Percentiles rank a stretch among this genome's conserved stretches.
These are phyloP conservation scores for Lodderomyces pseudojiufengensis DNA, from an alignment of 1,139 yeast species.

Conservation along the genomic window DNA sequence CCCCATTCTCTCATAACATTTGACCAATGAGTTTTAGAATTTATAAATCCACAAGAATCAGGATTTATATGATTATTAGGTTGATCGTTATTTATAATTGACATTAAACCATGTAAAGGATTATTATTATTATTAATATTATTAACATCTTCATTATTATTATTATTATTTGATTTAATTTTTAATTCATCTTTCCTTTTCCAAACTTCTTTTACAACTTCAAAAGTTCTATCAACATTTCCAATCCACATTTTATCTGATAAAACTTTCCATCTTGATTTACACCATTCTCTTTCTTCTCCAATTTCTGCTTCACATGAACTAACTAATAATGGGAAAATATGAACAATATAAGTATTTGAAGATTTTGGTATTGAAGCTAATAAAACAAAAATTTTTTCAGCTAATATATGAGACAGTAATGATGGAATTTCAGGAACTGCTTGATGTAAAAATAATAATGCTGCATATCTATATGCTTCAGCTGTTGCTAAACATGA, in stretches of 20 bases:
- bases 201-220: slow-evolving; percentile 73
- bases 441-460: slow-evolving; percentile 61
- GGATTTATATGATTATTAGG: slow-evolving; percentile 19
- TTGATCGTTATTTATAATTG: slow-evolving; percentile 31
- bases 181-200: slow-evolving; percentile 47
- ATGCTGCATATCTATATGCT: slow-evolving; percentile 57
- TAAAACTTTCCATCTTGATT: slow-evolving; percentile 54
- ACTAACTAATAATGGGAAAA: slow-evolving; percentile 59
- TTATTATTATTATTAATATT: slow-evolving; percentile 17
- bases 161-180: slow-evolving; percentile 18
- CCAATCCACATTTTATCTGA: slow-evolving; percentile 59
- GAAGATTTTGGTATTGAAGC: slow-evolving; percentile 64
- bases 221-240: slow-evolving; percentile 60
- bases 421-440: slow-evolving; percentile 64
- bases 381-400: slow-evolving; percentile 53
- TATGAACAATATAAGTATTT: slow-evolving; percentile 53
- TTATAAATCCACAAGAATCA: slow-evolving; percentile 40
- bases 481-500: slow-evolving; percentile 68
- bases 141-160: not conserved
- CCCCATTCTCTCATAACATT: slow-evolving; percentile 71
- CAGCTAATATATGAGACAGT: slow-evolving; percentile 54
- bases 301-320: slow-evolving; percentile 60
- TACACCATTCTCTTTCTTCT: slow-evolving; percentile 63
- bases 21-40: slow-evolving; percentile 63
- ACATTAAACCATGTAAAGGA: slow-evolving; percentile 43